These are phyloP conservation scores for Mariannaea sp. DNA, from an alignment of 2,329 filamentous ascomycete genomes.

Conservation along the genomic window DNA sequence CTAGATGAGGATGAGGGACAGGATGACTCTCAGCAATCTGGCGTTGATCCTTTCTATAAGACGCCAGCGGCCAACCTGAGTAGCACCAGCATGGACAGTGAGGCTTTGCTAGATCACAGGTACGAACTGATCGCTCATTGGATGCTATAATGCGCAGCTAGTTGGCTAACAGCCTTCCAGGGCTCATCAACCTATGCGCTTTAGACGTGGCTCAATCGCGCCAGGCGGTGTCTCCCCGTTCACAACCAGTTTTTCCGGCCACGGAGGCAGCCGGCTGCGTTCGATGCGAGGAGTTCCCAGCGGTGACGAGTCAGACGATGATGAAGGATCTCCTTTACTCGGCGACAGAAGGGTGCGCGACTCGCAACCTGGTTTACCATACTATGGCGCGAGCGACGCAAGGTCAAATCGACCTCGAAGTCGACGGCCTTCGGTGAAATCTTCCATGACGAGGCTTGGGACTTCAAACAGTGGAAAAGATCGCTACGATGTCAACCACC, in stretches of 20 bases:
- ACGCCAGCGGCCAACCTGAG: constrained; percentile 66
- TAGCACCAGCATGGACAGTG: constrained; percentile 86
- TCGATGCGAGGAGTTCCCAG: constrained; percentile 45
- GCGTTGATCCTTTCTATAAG: constrained; percentile 54
- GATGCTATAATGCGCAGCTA: constrained; percentile 2
- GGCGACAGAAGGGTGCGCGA: constrained; percentile 41
- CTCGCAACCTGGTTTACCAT: constrained; percentile 34
- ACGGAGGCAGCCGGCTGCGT: constrained; percentile 43
- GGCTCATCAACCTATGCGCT: constrained; percentile 65
- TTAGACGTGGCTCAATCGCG: constrained; percentile 63
- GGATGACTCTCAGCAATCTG: constrained; percentile 42
- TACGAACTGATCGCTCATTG: constrained; percentile 43
- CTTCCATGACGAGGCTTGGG: constrained; percentile 52
- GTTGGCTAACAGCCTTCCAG: constrained; percentile 41
- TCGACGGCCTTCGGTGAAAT: constrained; percentile 55
- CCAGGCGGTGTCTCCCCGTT: constrained; percentile 43
- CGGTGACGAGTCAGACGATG: constrained; percentile 54
- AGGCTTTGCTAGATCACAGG: constrained; percentile 86
- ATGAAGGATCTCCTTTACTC: constrained; percentile 62
- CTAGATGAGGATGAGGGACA: constrained; percentile 60
- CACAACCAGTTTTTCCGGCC: constrained; percentile 38
- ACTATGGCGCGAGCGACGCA: constrained; percentile 52
- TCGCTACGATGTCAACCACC: constrained; percentile 68
- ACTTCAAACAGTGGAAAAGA: constrained; percentile 46
- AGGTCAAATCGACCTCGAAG: constrained; percentile 44